Base-by-base conservation (phyloP, 140 eudicot species). In the Ambrosia hybrid region DNA sequence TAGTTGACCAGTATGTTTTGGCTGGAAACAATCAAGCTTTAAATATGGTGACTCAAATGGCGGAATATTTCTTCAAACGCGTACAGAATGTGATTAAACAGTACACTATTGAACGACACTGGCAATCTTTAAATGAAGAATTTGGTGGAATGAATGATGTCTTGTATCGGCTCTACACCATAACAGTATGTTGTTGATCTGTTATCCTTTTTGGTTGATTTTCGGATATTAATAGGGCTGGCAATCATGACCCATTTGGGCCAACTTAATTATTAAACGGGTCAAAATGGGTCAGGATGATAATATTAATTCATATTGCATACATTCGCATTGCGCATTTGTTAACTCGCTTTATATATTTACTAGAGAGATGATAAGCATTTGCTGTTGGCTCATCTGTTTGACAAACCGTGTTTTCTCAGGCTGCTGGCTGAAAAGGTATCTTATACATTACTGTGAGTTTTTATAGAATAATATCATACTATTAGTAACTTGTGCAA, bases 141-240 rank as follows among this genome's bases (percentile, higher is more conserved):
- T 75, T 88, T 9, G 99, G 99, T 41, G 99, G 99, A 79, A 95
- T 95, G 99, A 95, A 95, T 74, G 99, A 95, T 71, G 90, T 88
- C 57, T 81, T 95, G 72, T 95, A 95, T 63, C 79, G 67, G 57
- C 71, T 95, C 57, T 88, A 81, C 91, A 74, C 65, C 53, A 83
- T 95, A 74, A 91, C 97, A 78, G 99, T 95, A 74, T 53, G 99
- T 62, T 49, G 6, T 16, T 67, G 26, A 17, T 37, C 14, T 13
- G 2, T 57, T 33, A 3, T 10, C 30, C n/a, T 33, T 43, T 51
- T 57, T 7, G 69, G 26, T 45, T 5, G 1, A 7, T 5, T 43
- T 6, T 43, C 5, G 2, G 46, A 41, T 41, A 30, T 30, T 30
- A 9, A 21, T 21, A 21, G 26, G 26, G 26, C 26, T 21, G 26